Conservation (phyloP, 345 rosid species). For the Carallia pectinifolia region DNA sequence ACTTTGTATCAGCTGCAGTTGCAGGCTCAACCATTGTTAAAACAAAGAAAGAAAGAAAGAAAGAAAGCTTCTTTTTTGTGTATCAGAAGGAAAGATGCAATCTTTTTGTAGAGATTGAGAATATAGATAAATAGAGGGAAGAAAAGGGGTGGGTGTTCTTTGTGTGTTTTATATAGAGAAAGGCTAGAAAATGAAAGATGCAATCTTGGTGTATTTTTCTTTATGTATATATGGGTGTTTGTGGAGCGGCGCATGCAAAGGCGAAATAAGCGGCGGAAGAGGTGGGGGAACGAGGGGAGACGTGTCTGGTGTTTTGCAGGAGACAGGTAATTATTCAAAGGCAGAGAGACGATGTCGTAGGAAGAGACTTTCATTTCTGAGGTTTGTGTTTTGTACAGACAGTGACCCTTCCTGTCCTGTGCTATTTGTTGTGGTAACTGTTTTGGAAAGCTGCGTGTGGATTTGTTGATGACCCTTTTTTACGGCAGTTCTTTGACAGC, state of each 20-base stretch:
- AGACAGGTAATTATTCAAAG: slow-evolving; percentile 12
- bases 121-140: too few relatives aligned
- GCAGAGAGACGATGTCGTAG: neutral
- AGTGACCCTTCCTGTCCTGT: too few relatives aligned
- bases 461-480: too few relatives aligned
- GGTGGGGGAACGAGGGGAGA: slow-evolving; percentile 11
- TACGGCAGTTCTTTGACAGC: too few relatives aligned
- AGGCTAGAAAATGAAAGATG: too few relatives aligned
- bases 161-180: too few relatives aligned
- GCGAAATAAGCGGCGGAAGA: slow-evolving; percentile 19
- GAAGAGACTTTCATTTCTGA: neutral
- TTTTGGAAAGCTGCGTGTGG: too few relatives aligned
- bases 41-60: neutral
- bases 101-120: neutral
- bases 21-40: slow-evolving; percentile 55
- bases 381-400: too few relatives aligned
- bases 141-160: too few relatives aligned
- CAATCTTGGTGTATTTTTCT: too few relatives aligned
- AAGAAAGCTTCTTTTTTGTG: neutral
- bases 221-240: neutral
- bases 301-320: slow-evolving; percentile 18
- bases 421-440: too few relatives aligned
- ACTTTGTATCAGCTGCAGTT: slow-evolving; percentile 18
- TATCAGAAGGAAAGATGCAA: neutral
- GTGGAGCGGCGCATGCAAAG: slow-evolving; percentile 22